A percentile compares a stretch with the other conserved stretches of the same genome.
Conservation (phyloP, 2,329 filamentous ascomycete genomes). For the Furcasterigmium furcatum region DNA sequence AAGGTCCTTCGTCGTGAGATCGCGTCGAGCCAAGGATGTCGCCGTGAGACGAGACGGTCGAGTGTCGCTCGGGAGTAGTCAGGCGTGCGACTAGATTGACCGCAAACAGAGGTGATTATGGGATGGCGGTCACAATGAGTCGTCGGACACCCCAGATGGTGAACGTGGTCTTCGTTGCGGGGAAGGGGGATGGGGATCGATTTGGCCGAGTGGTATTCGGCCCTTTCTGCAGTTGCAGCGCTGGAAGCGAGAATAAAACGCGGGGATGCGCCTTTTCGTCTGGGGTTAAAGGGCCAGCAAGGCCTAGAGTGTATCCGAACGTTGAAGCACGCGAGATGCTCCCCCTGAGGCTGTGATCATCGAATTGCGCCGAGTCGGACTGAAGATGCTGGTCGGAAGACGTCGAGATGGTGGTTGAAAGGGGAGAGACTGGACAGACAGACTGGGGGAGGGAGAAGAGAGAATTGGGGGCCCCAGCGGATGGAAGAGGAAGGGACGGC, state of each 20-base stretch:
- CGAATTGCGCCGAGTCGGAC: background rate
- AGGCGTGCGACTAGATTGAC: background rate
- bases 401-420: too few relatives aligned
- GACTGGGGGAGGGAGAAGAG: too few relatives aligned
- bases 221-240: conserved; percentile 3
- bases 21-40: background rate
- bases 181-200: conserved; percentile 3
- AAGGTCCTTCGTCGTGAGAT: background rate
- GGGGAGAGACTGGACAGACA: too few relatives aligned
- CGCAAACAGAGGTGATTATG: conserved; percentile 1
- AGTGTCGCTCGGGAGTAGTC: background rate
- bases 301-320: background rate
- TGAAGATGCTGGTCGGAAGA: too few relatives aligned
- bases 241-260: conserved; percentile 1
- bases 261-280: background rate
- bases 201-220: conserved; percentile 5
- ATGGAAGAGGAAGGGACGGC: too few relatives aligned
- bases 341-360: background rate
- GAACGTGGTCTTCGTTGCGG: conserved; percentile 1
- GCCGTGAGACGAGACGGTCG: background rate
- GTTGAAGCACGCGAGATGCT: background rate
- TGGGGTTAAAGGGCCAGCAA: background rate
- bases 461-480: too few relatives aligned
- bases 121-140: background rate
- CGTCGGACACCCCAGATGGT: background rate